phyloP scores from a whole-genome alignment of 1,284 basidiomycete species.

The Cutaneotrichosporon mucoides region DNA sequence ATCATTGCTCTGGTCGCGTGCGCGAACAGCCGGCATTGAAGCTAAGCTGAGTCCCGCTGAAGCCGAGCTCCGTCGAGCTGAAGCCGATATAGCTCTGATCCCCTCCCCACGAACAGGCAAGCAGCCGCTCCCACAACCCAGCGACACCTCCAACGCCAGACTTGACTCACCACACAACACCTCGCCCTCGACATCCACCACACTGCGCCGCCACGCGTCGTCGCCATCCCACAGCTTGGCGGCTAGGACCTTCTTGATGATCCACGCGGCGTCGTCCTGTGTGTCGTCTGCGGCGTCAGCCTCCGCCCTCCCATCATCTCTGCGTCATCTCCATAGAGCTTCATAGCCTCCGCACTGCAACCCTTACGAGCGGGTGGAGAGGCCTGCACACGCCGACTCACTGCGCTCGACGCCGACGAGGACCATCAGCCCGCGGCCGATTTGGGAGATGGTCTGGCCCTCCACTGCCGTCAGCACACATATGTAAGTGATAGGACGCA shows the following conservation, averaged over 20 bases:
- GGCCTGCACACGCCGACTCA: constrained; percentile 7
- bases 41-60: no score
- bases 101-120: no score
- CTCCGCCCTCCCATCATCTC: no score
- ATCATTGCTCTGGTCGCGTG: no score
- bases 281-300: no score
- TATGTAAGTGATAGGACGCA: constrained; percentile 11
- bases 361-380: no score
- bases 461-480: constrained; percentile 33
- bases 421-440: constrained; percentile 76
- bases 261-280: constrained; percentile 60
- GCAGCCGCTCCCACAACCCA: no score
- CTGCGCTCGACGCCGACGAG: constrained; percentile 66
- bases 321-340: constrained; percentile 44
- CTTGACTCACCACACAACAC: constrained; percentile 62
- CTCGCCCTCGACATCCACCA: constrained; percentile 79
- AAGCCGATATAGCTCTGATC: no score
- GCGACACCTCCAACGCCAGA: no score
- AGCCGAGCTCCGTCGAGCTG: no score
- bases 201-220: constrained; percentile 65
- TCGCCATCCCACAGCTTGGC: constrained; percentile 68
- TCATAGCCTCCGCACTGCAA: no score
- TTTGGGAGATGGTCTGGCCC: constrained; percentile 61
- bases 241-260: constrained; percentile 74
- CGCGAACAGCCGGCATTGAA: no score